Evolutionary conservation across 257 asterid species (phyloP).

Genomic region (Fraxinus excelsior): DNA sequence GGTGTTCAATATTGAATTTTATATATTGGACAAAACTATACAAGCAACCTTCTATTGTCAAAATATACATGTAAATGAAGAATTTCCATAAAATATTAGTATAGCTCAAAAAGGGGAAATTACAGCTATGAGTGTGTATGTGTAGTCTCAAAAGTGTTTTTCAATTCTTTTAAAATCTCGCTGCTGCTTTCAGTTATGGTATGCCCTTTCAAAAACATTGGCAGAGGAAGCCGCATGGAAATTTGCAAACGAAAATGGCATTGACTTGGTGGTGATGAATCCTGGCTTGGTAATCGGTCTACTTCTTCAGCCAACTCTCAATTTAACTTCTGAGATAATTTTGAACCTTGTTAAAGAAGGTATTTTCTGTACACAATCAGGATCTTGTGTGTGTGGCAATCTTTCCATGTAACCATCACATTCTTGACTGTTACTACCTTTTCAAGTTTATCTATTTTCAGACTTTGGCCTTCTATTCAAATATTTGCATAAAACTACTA

Average conservation of each 20-base stretch:
- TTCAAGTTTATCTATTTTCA: too few relatives aligned
- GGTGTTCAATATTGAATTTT: too few relatives aligned
- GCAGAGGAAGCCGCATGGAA: constrained; percentile 53
- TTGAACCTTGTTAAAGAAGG: constrained; percentile 35
- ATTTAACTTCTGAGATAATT: constrained; percentile 21
- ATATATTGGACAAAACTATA: too few relatives aligned
- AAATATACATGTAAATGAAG: too few relatives aligned
- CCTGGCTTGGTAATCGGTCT: constrained; percentile 54
- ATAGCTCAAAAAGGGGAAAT: not conserved
- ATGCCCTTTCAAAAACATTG: constrained; percentile 40
- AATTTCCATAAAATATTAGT: too few relatives aligned
- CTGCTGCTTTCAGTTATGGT: constrained; percentile 29
- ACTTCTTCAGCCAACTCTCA: constrained; percentile 48
- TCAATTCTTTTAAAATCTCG: too few relatives aligned
- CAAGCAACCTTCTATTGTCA: too few relatives aligned
- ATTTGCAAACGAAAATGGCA: constrained; percentile 36
- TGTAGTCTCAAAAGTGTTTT: not conserved
- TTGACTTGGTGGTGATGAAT: constrained; percentile 43
- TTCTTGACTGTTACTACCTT: too few relatives aligned
- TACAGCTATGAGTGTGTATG: not conserved
- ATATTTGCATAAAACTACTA: not conserved
- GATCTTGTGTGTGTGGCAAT: too few relatives aligned
- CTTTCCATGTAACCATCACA: too few relatives aligned
- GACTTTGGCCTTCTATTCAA: not conserved
- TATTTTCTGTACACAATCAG: not conserved